phyloP scores from a whole-genome alignment of 140 eudicot genomes.

The Stevia rebaudiana region DNA sequence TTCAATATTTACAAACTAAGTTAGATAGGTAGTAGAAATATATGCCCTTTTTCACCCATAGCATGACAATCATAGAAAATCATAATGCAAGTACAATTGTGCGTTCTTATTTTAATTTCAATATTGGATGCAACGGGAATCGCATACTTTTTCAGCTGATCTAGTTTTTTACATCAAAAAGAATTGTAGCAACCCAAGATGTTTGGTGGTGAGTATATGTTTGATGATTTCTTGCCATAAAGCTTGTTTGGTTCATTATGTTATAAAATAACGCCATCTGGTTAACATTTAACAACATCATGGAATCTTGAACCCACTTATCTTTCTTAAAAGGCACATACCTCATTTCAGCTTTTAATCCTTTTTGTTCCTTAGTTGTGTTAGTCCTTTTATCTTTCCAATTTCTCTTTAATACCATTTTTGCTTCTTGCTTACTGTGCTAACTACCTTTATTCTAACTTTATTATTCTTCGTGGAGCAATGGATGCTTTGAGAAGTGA shows the following conservation, averaged over 20 bases:
- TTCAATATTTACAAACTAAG: conserved; percentile 8
- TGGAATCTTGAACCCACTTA: conserved; percentile 26
- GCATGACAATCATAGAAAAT: neutral
- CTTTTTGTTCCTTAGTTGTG: conserved; percentile 16
- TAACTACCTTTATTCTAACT: conserved; percentile 28
- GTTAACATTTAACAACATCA: neutral
- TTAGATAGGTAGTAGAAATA: neutral
- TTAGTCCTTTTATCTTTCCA: conserved; percentile 23
- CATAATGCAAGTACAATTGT: neutral
- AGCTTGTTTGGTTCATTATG: conserved; percentile 12
- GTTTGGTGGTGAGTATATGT: conserved; percentile 8
- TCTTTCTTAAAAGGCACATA: conserved; percentile 5
- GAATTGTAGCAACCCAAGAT: conserved; percentile 10
- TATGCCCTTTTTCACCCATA: conserved; percentile 12
- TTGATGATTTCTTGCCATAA: conserved; percentile 15
- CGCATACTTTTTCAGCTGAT: conserved; percentile 1
- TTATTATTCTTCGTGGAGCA: conserved; percentile 20
- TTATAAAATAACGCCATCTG: conserved; percentile 10
- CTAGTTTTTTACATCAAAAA: neutral
- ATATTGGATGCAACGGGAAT: conserved; percentile 8
- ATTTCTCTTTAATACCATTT: conserved; percentile 20
- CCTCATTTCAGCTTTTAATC: conserved; percentile 11
- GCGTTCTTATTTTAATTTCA: neutral
- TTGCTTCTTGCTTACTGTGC: conserved; percentile 33
- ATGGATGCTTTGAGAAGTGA: conserved; percentile 25